phyloP scores from a whole-genome alignment of 176 grass and related monocot species.

The Ampelocalamus luodianensis region DNA sequence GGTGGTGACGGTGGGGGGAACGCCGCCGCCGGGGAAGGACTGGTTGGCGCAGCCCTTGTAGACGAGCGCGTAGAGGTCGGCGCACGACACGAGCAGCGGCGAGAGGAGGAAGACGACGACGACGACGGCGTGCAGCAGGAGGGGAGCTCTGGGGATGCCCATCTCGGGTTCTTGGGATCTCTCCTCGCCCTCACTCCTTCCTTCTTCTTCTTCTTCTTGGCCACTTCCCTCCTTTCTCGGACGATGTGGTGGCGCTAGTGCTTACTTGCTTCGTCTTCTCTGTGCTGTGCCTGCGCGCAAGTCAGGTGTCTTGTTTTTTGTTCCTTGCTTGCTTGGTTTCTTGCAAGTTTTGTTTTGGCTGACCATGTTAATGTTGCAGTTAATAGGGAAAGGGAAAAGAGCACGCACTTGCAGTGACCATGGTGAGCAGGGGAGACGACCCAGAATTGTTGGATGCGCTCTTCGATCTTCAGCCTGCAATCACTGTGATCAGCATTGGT shows the following conservation, averaged over 20 bases:
- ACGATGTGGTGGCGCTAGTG: background rate
- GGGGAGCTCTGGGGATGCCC: constrained; percentile 49
- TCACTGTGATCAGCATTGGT: background rate
- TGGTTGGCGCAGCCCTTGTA: constrained; percentile 99
- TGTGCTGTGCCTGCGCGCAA: background rate
- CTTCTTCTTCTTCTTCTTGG: background rate
- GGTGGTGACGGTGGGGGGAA: constrained; percentile 42
- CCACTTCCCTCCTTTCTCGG: constrained; percentile 9
- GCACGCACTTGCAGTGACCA: background rate
- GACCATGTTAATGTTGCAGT: constrained; percentile 8
- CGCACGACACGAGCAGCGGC: constrained; percentile 17
- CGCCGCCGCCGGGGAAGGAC: constrained; percentile 44
- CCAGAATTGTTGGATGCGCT: constrained; percentile 4
- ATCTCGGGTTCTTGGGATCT: constrained; percentile 52
- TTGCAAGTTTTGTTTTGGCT: background rate
- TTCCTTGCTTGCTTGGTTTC: constrained; percentile 13
- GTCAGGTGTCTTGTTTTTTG: constrained; percentile 28
- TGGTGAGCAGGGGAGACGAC: background rate
- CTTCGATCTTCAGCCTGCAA: background rate
- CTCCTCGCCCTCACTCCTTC: background rate
- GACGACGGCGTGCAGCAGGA: background rate
- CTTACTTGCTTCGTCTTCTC: background rate
- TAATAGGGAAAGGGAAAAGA: constrained; percentile 9
- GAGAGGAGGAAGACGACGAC: constrained; percentile 22
- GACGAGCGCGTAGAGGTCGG: constrained; percentile 74